These are phyloP conservation scores for Phytophthora tubulina DNA, from an alignment of 352 stramenopile genomes.

Conservation along the genomic window DNA sequence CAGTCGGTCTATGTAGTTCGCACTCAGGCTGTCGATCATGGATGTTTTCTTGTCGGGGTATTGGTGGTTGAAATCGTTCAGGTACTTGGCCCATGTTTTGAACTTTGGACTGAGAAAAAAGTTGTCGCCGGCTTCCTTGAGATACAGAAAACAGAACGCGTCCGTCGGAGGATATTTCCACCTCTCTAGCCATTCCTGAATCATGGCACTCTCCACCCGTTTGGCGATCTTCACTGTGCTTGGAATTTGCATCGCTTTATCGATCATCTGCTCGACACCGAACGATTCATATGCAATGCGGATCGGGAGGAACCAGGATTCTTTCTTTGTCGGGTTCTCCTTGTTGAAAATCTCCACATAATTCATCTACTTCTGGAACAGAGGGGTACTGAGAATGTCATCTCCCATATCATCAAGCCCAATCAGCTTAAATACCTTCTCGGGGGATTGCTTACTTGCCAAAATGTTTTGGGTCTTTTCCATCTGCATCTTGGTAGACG, in stretches of 20 bases:
- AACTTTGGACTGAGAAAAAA: background rate
- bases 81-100: background rate
- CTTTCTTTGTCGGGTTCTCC: background rate
- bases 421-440: background rate
- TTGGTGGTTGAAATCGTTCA: background rate
- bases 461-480: background rate
- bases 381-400: background rate
- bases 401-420: background rate
- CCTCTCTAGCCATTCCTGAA: background rate
- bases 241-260: background rate
- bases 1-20: background rate
- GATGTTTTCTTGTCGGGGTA: background rate
- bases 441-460: background rate
- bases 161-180: too few species aligned
- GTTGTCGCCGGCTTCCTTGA: background rate
- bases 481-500: background rate
- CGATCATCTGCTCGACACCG: background rate
- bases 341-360: constrained; percentile 4
- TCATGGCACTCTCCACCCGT: background rate
- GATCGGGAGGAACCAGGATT: background rate
- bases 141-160: background rate
- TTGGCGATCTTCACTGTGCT: background rate
- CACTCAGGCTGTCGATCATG: background rate
- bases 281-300: background rate
- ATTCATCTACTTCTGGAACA: background rate